phyloP scores from a whole-genome alignment of 345 rosid genomes.

The Syzygium jambos region DNA sequence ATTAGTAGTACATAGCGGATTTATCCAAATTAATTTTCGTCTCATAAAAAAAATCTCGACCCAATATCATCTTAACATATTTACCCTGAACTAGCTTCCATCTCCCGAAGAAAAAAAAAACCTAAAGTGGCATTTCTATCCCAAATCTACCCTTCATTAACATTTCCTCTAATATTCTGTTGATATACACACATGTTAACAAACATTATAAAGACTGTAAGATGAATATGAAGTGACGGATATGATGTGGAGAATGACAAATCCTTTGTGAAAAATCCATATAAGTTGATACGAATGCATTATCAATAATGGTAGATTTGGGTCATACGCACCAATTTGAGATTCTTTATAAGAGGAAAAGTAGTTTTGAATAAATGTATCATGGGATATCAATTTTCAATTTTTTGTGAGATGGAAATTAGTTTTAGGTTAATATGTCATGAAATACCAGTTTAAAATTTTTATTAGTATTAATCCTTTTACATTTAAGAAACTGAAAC shows the following conservation, averaged over 20 bases:
- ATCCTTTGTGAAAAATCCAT: not conserved
- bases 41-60: not conserved
- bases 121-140: fast-evolving
- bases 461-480: not conserved
- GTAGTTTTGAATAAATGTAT: not conserved
- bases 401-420: not conserved
- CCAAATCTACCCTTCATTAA: not conserved
- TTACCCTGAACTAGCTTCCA: not conserved
- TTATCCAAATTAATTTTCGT: no score
- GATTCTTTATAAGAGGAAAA: not conserved
- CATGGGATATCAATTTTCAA: not conserved
- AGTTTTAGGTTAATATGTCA: not conserved
- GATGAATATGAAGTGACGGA: not conserved
- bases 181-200: not conserved
- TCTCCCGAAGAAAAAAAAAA: not conserved
- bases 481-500: not conserved
- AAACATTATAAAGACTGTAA: fast-evolving
- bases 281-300: not conserved
- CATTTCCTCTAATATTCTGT: fast-evolving
- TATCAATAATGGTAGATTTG: not conserved
- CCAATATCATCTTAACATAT: fast-evolving
- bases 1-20: no score
- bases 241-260: not conserved
- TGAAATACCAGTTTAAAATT: not conserved
- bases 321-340: not conserved